A percentile compares a stretch with the other conserved stretches of the same genome.
These are phyloP conservation scores for Aureobasidium sp. DNA, from an alignment of 2,329 filamentous ascomycete species.

Conservation along the genomic window DNA sequence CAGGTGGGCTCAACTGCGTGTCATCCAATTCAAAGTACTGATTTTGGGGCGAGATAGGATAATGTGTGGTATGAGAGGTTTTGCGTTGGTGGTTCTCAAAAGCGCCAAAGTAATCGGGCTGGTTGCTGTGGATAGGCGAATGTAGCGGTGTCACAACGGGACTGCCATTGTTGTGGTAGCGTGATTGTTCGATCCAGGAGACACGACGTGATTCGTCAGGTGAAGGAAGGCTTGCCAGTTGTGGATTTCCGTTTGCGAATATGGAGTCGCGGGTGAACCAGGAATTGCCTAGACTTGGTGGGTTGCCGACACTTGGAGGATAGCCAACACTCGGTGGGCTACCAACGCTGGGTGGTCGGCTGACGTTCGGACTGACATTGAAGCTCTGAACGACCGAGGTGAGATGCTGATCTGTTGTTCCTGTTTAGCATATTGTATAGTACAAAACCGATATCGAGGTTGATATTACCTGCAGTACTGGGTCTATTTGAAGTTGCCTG, in stretches of 20 bases:
- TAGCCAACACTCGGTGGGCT: neutral
- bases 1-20: conserved; percentile 7
- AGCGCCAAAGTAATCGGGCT: conserved; percentile 1
- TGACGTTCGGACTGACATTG: neutral
- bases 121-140: neutral
- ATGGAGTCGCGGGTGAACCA: conserved; percentile 9
- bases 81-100: neutral
- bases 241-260: neutral
- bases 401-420: neutral
- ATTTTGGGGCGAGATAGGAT: neutral
- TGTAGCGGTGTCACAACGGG: neutral
- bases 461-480: neutral
- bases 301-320: neutral
- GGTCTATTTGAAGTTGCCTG: neutral
- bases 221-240: neutral
- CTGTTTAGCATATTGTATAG: neutral
- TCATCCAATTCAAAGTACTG: conserved; percentile 1
- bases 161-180: neutral
- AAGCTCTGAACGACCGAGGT: neutral
- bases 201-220: neutral
- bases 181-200: neutral
- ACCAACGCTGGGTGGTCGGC: neutral
- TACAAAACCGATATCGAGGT: too few relatives aligned
- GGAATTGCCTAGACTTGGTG: neutral
- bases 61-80: neutral